Evolutionary conservation across 306 rosid species (phyloP).

Genomic region (Sphenostylis stenocarpa): DNA sequence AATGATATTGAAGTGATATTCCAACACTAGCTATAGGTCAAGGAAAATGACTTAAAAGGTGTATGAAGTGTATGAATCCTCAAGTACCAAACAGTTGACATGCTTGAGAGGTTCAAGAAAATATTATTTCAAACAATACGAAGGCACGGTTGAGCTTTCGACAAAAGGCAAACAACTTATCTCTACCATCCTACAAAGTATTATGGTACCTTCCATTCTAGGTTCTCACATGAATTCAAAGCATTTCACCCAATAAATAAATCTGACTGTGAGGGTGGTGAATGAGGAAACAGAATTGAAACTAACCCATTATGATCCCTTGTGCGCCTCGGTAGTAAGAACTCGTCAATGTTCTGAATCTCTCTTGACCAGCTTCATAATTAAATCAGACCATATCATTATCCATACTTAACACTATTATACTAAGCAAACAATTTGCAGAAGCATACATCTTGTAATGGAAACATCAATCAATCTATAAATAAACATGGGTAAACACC

Average conservation of each 20-base stretch:
- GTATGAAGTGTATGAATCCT: no score
- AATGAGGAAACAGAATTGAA: constrained; percentile 2
- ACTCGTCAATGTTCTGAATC: constrained; percentile 95
- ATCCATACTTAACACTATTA: not conserved
- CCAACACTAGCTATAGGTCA: no score
- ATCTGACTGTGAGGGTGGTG: not conserved
- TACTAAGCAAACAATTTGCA: not conserved
- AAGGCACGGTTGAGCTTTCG: not conserved
- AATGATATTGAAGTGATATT: no score
- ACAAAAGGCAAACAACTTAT: not conserved
- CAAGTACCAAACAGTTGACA: no score
- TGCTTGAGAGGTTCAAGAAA: no score
- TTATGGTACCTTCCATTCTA: not conserved
- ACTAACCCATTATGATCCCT: constrained; percentile 90
- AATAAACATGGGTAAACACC: constrained; percentile 41
- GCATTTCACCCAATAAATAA: not conserved
- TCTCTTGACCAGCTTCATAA: constrained; percentile 92
- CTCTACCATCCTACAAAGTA: not conserved
- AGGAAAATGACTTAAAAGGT: no score
- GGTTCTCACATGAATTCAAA: not conserved
- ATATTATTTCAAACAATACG: not conserved
- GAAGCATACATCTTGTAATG: not conserved
- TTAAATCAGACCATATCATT: constrained; percentile 12
- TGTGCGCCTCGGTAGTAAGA: constrained; percentile 97
- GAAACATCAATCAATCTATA: constrained; percentile 3